Evolutionary conservation across 306 rosid species (phyloP).

Genomic region (Rosa rugosa): DNA sequence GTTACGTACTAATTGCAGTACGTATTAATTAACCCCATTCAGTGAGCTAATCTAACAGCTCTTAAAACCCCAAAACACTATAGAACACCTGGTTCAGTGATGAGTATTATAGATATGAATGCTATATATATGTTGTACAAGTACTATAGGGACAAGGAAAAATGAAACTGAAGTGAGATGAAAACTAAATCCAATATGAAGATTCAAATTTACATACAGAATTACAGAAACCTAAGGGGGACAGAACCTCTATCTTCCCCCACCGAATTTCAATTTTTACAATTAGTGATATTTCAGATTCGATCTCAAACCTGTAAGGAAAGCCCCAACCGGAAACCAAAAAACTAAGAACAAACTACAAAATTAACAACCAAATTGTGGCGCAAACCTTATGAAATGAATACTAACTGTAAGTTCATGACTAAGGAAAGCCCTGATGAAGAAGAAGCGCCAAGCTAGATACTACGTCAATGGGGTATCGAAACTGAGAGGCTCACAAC

Average conservation of each 20-base stretch:
- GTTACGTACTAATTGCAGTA: background rate
- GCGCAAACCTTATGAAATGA: constrained; percentile 21
- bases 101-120: background rate
- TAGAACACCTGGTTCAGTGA: background rate
- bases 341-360: constrained; percentile 40
- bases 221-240: constrained; percentile 44
- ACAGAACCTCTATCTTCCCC: constrained; percentile 35
- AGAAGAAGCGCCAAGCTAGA: constrained; percentile 29
- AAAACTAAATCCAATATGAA: constrained; percentile 27
- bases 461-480: constrained; percentile 42
- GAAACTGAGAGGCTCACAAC: constrained; percentile 54
- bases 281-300: constrained; percentile 41
- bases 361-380: constrained; percentile 25
- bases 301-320: constrained; percentile 45
- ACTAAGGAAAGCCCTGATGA: constrained; percentile 6
- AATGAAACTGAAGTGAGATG: constrained; percentile 34
- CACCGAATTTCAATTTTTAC: constrained; percentile 38
- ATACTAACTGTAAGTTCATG: constrained; percentile 20
- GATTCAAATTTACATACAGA: constrained; percentile 59
- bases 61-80: background rate
- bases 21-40: too few relatives aligned
- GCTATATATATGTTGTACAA: too few relatives aligned
- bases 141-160: background rate
- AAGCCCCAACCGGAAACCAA: constrained; percentile 24
- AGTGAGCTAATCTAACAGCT: too few relatives aligned